Evolutionary conservation across 164 flowering plant species (phyloP), one percentile per base, ranked within the genome.

Genomic region (Aristolochia contorta): DNA sequence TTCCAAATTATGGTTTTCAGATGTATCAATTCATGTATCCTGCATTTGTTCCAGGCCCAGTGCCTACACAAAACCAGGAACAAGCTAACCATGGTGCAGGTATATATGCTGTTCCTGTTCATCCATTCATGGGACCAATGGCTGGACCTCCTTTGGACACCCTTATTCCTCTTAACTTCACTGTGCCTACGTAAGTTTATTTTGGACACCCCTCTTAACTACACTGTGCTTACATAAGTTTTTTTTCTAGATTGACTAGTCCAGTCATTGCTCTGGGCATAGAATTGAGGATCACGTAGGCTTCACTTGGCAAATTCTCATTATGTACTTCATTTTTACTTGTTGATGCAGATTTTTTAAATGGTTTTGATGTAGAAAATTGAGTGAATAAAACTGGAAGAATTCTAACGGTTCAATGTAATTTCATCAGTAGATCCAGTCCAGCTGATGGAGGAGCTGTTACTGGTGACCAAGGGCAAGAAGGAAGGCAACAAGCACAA

Each of bases 131-230:
- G 79, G 87, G 88, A 19, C 75, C 77, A 1, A 27, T 77, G 68
- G 37, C 78, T 67, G 97, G 94, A 65, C 59, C 81, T 66, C 80
- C 91, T 41, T 47, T 82, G 8, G 82, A 79, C 64, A 68, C 78
- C 22, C 96, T 93, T 58, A 84, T 89, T 61, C 95, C 95, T 46
- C 90, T 93, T 48, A 83, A 90, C 18, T 89, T 85, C 71, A 79
- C 66, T 64, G 58, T 81, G 63, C 97, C 97, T 14, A 81, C 85
- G 98, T 93, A 74, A 87, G 93, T 79, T 22, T 54, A 43, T 57
- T 54, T 51, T 30, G 25, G 22, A 5, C 25, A 27, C 12, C 6
- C 95, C 95, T 46, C 90, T 93, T 48, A 83, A 90, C 18, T 89
- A 87, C 71, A 79, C 66, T 64, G 58, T 81, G 63, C 97, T 96